phyloP scores from a whole-genome alignment of 257 asterid genomes.

The Handroanthus guayacan region DNA sequence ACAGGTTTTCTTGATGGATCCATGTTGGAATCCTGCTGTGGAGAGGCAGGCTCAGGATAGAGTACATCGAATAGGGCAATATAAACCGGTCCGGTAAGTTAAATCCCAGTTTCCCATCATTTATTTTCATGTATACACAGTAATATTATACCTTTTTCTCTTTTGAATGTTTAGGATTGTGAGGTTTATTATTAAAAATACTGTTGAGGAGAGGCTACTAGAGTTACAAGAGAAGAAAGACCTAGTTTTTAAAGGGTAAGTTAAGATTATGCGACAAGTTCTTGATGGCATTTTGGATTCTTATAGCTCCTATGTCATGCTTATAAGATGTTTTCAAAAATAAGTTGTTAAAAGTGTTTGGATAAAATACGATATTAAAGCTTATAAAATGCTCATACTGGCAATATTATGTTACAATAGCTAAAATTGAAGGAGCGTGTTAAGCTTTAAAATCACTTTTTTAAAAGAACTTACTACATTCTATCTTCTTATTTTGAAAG shows the following conservation, averaged over 20 bases:
- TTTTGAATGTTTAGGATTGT: slow-evolving; percentile 58
- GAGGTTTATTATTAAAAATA: slow-evolving; percentile 84
- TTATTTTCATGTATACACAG: neutral
- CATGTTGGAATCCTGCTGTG: slow-evolving; percentile 99
- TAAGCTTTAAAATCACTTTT: too few relatives aligned
- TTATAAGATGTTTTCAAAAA: too few relatives aligned
- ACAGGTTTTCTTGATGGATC: slow-evolving; percentile 98
- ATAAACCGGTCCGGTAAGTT: slow-evolving; percentile 83
- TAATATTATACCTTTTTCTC: slow-evolving; percentile 5
- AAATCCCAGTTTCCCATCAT: neutral
- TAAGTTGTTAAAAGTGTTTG: too few relatives aligned
- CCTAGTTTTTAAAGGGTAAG: slow-evolving; percentile 95
- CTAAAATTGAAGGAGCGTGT: too few relatives aligned
- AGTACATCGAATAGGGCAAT: slow-evolving; percentile 93
- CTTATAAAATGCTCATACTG: too few relatives aligned
- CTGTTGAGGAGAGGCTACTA: slow-evolving; percentile 89
- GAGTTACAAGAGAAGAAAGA: slow-evolving; percentile 95
- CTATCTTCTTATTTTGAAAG: too few relatives aligned
- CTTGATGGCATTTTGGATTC: too few relatives aligned
- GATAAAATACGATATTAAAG: too few relatives aligned
- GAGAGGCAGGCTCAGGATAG: slow-evolving; percentile 98
- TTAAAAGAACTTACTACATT: too few relatives aligned
- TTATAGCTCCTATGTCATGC: too few relatives aligned
- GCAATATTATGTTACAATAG: too few relatives aligned
- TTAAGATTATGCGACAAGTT: slow-evolving; percentile 3